Evolutionary conservation across 2,329 filamentous ascomycete species (phyloP).

Genomic region (Didymella pomorum): DNA sequence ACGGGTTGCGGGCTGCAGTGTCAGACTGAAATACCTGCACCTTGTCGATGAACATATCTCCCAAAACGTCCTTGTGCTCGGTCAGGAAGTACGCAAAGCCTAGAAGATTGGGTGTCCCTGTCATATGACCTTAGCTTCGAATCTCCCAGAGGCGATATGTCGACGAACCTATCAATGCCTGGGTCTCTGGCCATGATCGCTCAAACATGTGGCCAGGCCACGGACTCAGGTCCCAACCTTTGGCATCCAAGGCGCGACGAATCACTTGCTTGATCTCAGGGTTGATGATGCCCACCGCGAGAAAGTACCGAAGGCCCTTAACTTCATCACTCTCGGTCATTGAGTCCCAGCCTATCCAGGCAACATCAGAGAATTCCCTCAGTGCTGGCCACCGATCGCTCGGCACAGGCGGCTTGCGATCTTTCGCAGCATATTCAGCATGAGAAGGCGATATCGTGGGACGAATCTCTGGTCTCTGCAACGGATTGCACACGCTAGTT

Average conservation of each 20-base stretch:
- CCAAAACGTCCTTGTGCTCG: conserved; percentile 30
- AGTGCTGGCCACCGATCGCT: conserved; percentile 22
- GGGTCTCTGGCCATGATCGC: conserved; percentile 18
- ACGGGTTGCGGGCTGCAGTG: conserved; percentile 18
- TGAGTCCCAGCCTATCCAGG: conserved; percentile 26
- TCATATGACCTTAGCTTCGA: not conserved
- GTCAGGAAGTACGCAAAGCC: conserved; percentile 33
- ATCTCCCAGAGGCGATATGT: not conserved
- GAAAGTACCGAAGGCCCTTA: conserved; percentile 26
- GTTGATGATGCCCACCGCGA: conserved; percentile 28
- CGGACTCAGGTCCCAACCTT: conserved; percentile 13
- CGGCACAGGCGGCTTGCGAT: conserved; percentile 20
- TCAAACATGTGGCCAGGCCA: conserved; percentile 32
- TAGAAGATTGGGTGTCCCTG: conserved; percentile 29
- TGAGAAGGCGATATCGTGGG: not conserved
- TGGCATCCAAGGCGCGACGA: conserved; percentile 16
- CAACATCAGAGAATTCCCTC: conserved; percentile 31
- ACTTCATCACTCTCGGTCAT: conserved; percentile 11
- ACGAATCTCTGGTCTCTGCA: not conserved
- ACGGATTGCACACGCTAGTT: not conserved
- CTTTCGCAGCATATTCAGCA: conserved; percentile 15
- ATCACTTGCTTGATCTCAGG: conserved; percentile 25
- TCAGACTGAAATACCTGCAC: conserved; percentile 27
- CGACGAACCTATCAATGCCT: conserved; percentile 28
- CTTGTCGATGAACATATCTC: conserved; percentile 29